These are phyloP conservation scores for Chalciporus sphaerocephalus DNA, from an alignment of 768 basidiomycete genomes.

Conservation along the genomic window DNA sequence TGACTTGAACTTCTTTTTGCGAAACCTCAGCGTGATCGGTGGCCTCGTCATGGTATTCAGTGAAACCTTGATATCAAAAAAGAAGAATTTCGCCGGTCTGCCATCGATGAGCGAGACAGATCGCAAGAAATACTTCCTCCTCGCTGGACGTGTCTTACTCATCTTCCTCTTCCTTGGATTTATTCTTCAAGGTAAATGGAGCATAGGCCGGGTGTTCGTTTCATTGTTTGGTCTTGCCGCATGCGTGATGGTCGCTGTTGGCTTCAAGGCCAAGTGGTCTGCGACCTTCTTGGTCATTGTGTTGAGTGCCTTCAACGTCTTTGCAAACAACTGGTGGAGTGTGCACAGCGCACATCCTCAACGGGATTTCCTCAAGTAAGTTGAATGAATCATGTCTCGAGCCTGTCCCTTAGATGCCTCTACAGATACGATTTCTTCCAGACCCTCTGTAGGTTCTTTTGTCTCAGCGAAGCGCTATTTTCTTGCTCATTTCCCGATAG, in stretches of 20 bases:
- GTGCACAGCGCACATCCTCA: slow-evolving; percentile 90
- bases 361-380: slow-evolving; percentile 95
- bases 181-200: slow-evolving; percentile 91
- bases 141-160: slow-evolving; percentile 92
- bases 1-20: slow-evolving; percentile 99
- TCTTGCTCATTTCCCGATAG: slow-evolving; percentile 28
- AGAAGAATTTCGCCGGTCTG: slow-evolving; percentile 85
- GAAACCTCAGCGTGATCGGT: slow-evolving; percentile 95
- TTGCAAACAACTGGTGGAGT: slow-evolving; percentile 99
- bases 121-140: slow-evolving; percentile 98
- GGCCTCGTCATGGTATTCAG: slow-evolving; percentile 99
- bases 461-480: background rate
- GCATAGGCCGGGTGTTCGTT: slow-evolving; percentile 77
- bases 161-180: slow-evolving; percentile 99
- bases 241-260: slow-evolving; percentile 94
- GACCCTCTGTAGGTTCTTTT: slow-evolving; percentile 60
- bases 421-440: slow-evolving; percentile 98
- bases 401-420: slow-evolving; percentile 19
- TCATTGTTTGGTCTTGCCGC: slow-evolving; percentile 88
- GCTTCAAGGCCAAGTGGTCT: slow-evolving; percentile 99
- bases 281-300: slow-evolving; percentile 92
- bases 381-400: slow-evolving; percentile 6
- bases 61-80: slow-evolving; percentile 86
- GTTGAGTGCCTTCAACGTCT: slow-evolving; percentile 92
- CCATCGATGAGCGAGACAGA: slow-evolving; percentile 91